These are phyloP conservation scores for Botryotinia calthae DNA, from an alignment of 2,329 filamentous ascomycete species.

Conservation along the genomic window DNA sequence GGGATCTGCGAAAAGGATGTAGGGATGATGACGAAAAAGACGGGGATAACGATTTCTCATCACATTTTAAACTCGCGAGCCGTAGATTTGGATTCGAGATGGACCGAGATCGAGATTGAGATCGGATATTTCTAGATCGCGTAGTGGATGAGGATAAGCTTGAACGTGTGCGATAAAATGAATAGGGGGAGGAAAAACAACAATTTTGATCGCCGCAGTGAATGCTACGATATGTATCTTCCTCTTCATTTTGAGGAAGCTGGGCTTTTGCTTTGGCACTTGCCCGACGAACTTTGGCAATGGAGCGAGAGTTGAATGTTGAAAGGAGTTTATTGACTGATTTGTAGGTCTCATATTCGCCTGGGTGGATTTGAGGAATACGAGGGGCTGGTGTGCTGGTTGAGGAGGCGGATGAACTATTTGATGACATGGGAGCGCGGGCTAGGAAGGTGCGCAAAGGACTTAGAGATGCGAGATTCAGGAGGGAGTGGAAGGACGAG, in stretches of 20 bases:
- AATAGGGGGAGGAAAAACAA: constrained; percentile 11
- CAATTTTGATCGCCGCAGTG: constrained; percentile 16
- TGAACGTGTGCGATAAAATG: constrained; percentile 4
- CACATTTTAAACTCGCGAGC: background rate
- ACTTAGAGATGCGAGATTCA: background rate
- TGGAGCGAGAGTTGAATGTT: constrained; percentile 7
- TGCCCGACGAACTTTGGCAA: background rate
- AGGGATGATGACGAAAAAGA: background rate
- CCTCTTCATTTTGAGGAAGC: background rate
- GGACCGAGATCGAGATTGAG: background rate
- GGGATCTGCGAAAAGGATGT: background rate
- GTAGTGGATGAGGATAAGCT: background rate
- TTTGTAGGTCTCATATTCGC: constrained; percentile 6
- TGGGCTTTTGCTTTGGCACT: background rate
- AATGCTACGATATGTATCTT: constrained; percentile 15
- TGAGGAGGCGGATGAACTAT: background rate
- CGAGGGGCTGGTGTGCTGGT: background rate
- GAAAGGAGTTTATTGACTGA: background rate
- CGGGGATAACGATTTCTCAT: background rate
- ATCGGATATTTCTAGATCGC: background rate
- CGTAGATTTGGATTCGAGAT: constrained; percentile 7
- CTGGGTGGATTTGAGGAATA: constrained; percentile 3
- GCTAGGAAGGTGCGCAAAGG: background rate
- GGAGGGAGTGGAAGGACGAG: constrained; percentile 6
- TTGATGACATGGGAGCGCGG: background rate